phyloP scores from a whole-genome alignment of 306 rosid species.

The Dicorynia guianensis region DNA sequence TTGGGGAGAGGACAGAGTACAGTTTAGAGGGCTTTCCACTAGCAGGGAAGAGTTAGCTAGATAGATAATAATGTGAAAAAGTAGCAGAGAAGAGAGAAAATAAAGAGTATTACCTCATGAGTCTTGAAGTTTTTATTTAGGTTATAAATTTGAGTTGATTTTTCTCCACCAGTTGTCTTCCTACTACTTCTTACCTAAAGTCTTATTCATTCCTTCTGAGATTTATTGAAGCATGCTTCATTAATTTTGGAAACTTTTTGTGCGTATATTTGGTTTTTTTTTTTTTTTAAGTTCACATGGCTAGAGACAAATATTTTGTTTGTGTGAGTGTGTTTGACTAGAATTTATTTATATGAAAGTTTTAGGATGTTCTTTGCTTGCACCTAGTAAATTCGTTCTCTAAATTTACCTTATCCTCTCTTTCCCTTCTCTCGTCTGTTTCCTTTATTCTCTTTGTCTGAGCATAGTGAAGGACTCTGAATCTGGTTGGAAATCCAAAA shows the following conservation, averaged over 20 bases:
- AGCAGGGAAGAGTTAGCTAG: background rate
- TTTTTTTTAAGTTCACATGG: background rate
- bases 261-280: background rate
- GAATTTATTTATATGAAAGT: background rate
- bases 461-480: too few species aligned
- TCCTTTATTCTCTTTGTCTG: too few species aligned
- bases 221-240: background rate
- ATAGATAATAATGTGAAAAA: background rate
- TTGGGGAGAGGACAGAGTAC: too few species aligned
- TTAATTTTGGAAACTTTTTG: too few species aligned
- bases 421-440: too few species aligned
- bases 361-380: constrained; percentile 23
- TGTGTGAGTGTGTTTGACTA: background rate
- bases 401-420: too few species aligned
- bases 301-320: background rate
- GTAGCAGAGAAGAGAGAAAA: background rate
- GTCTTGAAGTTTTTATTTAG: background rate
- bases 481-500: too few species aligned
- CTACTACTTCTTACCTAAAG: background rate
- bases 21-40: background rate
- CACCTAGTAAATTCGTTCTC: background rate
- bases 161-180: background rate
- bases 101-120: background rate
- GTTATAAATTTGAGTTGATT: background rate
- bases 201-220: too few species aligned